Evolutionary conservation across 1,139 yeast species (phyloP).

Genomic region (Candida frijolesensis): DNA sequence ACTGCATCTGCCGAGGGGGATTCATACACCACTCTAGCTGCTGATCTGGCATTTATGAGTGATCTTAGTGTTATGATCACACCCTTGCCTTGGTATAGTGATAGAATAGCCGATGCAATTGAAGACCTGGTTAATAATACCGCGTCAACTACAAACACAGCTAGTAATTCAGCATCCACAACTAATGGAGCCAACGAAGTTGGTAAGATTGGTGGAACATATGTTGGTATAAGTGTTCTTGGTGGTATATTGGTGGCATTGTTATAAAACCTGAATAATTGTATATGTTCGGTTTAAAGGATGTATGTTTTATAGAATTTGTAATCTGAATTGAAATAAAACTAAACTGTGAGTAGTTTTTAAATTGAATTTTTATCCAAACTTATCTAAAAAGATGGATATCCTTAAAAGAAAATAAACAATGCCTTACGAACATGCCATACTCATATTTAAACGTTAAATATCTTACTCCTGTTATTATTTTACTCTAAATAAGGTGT

Average conservation of each 20-base stretch:
- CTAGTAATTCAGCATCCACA: background rate
- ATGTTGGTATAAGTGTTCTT: background rate
- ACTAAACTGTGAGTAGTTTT: background rate
- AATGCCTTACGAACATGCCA: too few relatives aligned
- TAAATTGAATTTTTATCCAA: background rate
- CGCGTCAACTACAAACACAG: background rate
- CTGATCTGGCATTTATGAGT: conserved; percentile 15
- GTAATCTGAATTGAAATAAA: background rate
- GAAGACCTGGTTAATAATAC: conserved; percentile 1
- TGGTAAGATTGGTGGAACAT: background rate
- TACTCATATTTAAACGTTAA: too few relatives aligned
- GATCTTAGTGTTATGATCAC: conserved; percentile 33
- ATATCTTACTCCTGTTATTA: too few relatives aligned
- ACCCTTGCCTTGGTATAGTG: conserved; percentile 36
- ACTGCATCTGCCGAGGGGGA: conserved; percentile 31
- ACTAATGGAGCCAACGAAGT: background rate
- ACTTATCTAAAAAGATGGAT: background rate
- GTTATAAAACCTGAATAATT: background rate
- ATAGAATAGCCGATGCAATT: conserved; percentile 19
- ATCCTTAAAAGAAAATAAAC: background rate
- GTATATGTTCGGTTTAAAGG: background rate
- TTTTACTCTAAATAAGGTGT: too few relatives aligned
- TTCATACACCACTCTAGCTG: conserved; percentile 37
- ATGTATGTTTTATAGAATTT: background rate
- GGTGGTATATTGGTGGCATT: background rate